Evolutionary conservation across 2,329 filamentous ascomycete species (phyloP), one percentile per base, ranked within the genome.

Genomic region (Lasiodiplodia sp.): DNA sequence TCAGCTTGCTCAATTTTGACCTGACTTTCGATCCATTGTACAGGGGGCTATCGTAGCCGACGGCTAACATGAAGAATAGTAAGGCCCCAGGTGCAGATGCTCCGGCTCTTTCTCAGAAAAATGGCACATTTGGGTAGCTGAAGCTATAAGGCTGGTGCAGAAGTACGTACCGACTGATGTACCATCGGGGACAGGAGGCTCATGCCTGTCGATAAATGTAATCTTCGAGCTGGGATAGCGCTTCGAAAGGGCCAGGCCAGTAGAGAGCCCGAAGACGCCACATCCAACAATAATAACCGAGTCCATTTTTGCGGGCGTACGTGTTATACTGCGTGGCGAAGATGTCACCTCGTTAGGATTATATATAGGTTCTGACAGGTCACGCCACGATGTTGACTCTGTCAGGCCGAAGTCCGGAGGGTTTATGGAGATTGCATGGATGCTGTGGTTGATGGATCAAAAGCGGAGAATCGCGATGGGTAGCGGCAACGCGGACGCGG

Each of bases 191-290:
- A 68, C 67, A n/a, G 67, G 67, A 10, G 67, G 67, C 38, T 68
- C 67, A 56, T 64, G 47, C 28, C 58, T 57, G 44, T 68, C 67
- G 1, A 68, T n/a, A 8, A 68, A 38, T 8, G 57, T 64, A 12
- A 68, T 58, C 10, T 47, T 49, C 0, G 58, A 64, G n/a, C 8
- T 16, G 2, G 58, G 51, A 40, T 68, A 68, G 4, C 67, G 52
- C 40, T 58, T 68, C 12, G 67, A 65, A 7, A 65, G 31, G n/a
- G 67, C 49, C 23, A 68, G 38, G n/a, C 58, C 57, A 11, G 67
- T 57, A n/a, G 67, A 64, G 1, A 68, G 67, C 4, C 67, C 67
- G 53, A 68, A 68, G 21, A 64, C 67, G 28, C 67, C 67, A 28
- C 38, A 44, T 14, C 67, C 67, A 8, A 68, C n/a, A 28, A 68